These are phyloP conservation scores for Marchantia polymorpha DNA, from an alignment of 225 moss, liverwort and hornwort species.

Conservation along the genomic window DNA sequence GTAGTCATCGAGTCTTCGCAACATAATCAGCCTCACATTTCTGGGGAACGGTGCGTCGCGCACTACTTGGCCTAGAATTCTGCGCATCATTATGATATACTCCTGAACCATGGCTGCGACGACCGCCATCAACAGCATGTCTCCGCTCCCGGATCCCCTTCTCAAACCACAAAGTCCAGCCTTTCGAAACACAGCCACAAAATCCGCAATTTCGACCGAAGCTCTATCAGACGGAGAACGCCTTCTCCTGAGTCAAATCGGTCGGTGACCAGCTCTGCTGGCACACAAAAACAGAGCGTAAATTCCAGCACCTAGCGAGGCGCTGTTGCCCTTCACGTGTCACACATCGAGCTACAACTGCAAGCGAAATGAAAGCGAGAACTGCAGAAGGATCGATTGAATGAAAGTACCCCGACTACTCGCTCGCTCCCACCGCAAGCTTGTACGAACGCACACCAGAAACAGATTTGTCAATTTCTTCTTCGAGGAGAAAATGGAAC, in stretches of 20 bases:
- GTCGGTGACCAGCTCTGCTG: too few relatives aligned
- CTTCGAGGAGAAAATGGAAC: too few relatives aligned
- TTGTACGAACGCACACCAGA: too few relatives aligned
- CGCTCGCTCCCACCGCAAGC: too few relatives aligned
- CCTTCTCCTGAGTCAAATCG: not conserved
- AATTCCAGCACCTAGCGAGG: too few relatives aligned
- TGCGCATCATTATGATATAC: constrained; percentile 15
- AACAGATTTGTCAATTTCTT: too few relatives aligned
- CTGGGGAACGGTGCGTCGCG: constrained; percentile 9
- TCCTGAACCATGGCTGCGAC: constrained; percentile 17
- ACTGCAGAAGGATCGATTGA: too few relatives aligned
- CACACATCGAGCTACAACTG: too few relatives aligned
- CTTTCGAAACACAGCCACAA: not conserved
- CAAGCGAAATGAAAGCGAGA: too few relatives aligned
- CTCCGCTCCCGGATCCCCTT: not conserved
- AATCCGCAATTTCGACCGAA: not conserved
- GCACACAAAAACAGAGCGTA: too few relatives aligned
- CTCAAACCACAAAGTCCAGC: not conserved
- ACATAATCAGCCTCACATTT: not conserved
- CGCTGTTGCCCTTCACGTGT: too few relatives aligned
- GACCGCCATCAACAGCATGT: constrained; percentile 9
- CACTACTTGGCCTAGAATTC: constrained; percentile 2
- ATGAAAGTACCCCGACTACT: too few relatives aligned
- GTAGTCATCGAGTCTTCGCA: constrained; percentile 5
- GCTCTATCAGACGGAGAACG: not conserved